Evolutionary conservation across 2,329 filamentous ascomycete genomes (phyloP).

Genomic region (Emergomyces orientalis): DNA sequence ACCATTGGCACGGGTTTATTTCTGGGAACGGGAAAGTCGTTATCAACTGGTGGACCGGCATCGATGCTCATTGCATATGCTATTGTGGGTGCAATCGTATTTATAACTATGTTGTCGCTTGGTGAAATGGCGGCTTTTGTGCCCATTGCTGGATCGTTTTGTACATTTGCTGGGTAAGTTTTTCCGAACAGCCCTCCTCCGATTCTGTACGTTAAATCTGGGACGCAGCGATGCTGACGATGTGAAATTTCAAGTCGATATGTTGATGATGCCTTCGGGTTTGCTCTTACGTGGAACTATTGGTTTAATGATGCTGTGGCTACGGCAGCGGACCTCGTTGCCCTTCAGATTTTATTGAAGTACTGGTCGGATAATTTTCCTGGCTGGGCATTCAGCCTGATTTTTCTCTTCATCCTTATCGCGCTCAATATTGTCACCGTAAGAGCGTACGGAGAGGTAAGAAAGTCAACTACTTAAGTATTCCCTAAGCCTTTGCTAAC

Average conservation of each 20-base stretch:
- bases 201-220: not conserved
- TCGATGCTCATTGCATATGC: constrained; percentile 50
- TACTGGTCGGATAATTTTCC: constrained; percentile 57
- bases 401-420: constrained; percentile 51
- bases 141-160: constrained; percentile 47
- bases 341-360: constrained; percentile 48
- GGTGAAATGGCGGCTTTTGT: constrained; percentile 54
- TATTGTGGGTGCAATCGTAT: constrained; percentile 50
- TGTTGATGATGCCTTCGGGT: constrained; percentile 37
- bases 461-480: not conserved
- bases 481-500: constrained; percentile 4
- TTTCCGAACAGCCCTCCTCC: constrained; percentile 6
- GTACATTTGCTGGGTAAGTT: constrained; percentile 45
- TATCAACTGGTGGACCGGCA: constrained; percentile 52
- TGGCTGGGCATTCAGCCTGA: constrained; percentile 53
- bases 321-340: constrained; percentile 52
- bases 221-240: not conserved
- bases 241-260: constrained; percentile 26
- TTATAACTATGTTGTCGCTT: constrained; percentile 49
- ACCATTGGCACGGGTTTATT: constrained; percentile 50
- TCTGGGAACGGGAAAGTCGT: constrained; percentile 51
- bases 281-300: constrained; percentile 40
- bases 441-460: constrained; percentile 46
- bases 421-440: constrained; percentile 46
- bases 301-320: constrained; percentile 59